Evolutionary conservation across 2,329 filamentous ascomycete species (phyloP), one percentile per base, ranked within the genome.

Genomic region (Sporothrix euskadiensis): DNA sequence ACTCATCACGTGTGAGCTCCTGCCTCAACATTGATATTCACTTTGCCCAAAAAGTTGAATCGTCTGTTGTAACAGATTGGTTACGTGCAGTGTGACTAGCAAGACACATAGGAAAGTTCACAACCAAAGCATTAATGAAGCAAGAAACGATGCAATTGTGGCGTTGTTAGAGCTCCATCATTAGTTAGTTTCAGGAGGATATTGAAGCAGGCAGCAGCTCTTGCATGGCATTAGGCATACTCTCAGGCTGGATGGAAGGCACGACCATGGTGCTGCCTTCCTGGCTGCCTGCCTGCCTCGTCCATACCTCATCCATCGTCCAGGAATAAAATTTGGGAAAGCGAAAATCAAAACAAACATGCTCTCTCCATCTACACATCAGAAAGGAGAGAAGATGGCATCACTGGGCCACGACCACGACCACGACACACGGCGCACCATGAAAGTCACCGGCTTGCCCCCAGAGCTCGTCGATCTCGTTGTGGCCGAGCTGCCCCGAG

Each of bases 401-500:
- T 26, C 56, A 30, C 19, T 16, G 19, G 6, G 35, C n/a, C 30
- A 16, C 35, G 16, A n/a, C 3, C 22, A 70, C 30, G 39, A 2
- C 49, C 35, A 39, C 52, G 26, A 39, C 16, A 12, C 6, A 32
- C 12, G 22, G 57, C 44, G 8, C 61, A 59, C 8, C 35, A 59
- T 59, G 59, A 22, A 22, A 22, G 4, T 68, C 32, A 22, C 49
- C 4, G 10, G 30, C 14, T 49, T 72, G 14, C 61, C 71, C 2
- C 32, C 10, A 9, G 71, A 69, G 54, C 71, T 73, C 35, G 4
- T 69, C 26, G 16, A 57, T 63, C 19, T 61, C 1, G 19, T 73
- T 41, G 16, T 61, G 63, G 39, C 5, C 52, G 16, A 68, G 39
- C 63, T 69, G n/a, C 10, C 49, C 14, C 16, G 4, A 8, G n/a